Base-by-base conservation (phyloP, 2,329 filamentous ascomycete genomes). In the Talaromyces islandicus region DNA sequence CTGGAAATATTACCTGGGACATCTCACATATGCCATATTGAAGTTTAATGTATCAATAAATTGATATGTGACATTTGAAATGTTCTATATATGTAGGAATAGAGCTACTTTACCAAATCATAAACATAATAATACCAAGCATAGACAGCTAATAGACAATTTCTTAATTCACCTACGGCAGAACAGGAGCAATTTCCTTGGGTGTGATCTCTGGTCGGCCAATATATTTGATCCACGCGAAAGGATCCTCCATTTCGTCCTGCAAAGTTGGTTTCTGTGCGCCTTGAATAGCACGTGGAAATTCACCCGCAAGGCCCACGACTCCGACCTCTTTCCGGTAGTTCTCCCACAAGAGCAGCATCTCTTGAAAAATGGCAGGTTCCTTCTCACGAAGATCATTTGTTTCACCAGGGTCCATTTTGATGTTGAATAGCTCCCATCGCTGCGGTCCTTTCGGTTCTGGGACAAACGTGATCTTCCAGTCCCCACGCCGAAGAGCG, bases 361-460 rank as follows among this genome's bases (percentile, higher is more conserved):
- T 69, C 58, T 75, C 70, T 59, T 75, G 61, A 24, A 82, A 61
- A 9, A 72, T 67, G 52, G 77, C 75, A 0, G 71, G 70, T 7
- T 73, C 63, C 17, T 65, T 30, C 14, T 69, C 67, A 0, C 70
- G 64, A 30, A 79, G 57, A 66, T 80, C 73, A 51, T 73, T 64
- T 0, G 73, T 70, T 64, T 84, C 79, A 6, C 79, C 80, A 0
- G 77, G 77, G 64, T 84, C 81, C 2, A 67, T 68, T 10, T 65
- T 64, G 1, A 83, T 66, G 64, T 83, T 75, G 65, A 80, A 83
- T 41, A 83, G 70, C 67, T 83, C 76, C 80, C 81, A 83, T 30
- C 73, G 73, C 60, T 80, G 79, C 0, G 73, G 71, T 0, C 78
- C 78, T 60, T 78, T 79, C 54, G 75, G 79, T 58, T 75, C 77